Conservation (phyloP, 768 basidiomycete genomes). For the Exsudoporus frostii region DNA sequence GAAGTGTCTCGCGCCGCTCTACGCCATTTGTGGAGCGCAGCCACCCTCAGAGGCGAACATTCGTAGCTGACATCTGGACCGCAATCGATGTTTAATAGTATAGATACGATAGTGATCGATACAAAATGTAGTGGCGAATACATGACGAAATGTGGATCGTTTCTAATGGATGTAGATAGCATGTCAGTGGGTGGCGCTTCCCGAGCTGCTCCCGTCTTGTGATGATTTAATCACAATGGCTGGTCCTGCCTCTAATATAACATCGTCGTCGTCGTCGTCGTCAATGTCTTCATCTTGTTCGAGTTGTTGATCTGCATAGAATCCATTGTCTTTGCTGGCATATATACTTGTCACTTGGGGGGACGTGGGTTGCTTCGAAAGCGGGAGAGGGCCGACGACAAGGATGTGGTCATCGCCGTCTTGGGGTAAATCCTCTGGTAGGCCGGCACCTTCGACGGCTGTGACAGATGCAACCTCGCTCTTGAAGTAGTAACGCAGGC, state of each 20-base stretch:
- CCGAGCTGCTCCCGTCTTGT: conserved; percentile 22
- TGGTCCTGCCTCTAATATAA: conserved; percentile 75
- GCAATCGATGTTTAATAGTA: background rate
- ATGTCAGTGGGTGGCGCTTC: conserved; percentile 20
- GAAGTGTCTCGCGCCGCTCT: background rate
- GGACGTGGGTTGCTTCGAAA: conserved; percentile 39
- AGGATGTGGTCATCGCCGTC: conserved; percentile 49
- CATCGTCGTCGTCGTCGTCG: conserved; percentile 59
- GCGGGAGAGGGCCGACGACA: conserved; percentile 52
- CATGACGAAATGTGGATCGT: conserved; percentile 11
- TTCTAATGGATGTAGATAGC: conserved; percentile 10
- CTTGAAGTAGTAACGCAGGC: conserved; percentile 78
- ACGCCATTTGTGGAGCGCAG: background rate
- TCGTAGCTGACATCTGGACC: background rate
- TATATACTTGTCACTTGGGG: conserved; percentile 29
- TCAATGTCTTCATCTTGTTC: conserved; percentile 63
- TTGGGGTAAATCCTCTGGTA: conserved; percentile 33
- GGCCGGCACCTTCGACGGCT: conserved; percentile 34
- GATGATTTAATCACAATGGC: conserved; percentile 44
- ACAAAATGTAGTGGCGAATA: conserved; percentile 14
- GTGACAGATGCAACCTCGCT: conserved; percentile 48
- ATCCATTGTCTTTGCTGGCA: conserved; percentile 37
- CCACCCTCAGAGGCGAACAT: background rate
- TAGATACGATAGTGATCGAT: conserved; percentile 3
- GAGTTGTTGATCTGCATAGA: conserved; percentile 41